Evolutionary conservation across 805 yeast species (phyloP).

Genomic region (Kockiozyma suomiensis): DNA sequence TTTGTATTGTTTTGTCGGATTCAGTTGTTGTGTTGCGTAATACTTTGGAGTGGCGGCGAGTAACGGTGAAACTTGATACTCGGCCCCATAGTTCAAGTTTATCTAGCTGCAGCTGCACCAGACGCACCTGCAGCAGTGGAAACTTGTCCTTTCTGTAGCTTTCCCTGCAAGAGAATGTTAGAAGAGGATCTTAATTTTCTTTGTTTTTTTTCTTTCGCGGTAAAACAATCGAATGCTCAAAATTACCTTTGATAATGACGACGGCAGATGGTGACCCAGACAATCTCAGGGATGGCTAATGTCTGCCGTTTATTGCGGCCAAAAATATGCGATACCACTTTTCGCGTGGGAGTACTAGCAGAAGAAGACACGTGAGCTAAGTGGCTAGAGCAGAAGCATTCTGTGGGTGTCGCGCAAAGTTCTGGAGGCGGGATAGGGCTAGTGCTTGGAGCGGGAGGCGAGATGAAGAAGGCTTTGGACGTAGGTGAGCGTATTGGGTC

Average conservation of each 20-base stretch:
- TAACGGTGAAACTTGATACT: constrained; percentile 20
- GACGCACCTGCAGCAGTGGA: constrained; percentile 27
- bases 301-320: constrained; percentile 35
- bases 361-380: neutral
- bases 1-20: neutral
- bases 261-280: constrained; percentile 31
- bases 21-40: neutral
- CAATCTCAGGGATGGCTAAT: constrained; percentile 25
- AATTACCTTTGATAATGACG: constrained; percentile 29
- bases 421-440: neutral
- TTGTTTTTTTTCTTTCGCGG: too few species aligned
- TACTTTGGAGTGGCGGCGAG: constrained; percentile 2
- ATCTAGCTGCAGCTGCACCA: constrained; percentile 29
- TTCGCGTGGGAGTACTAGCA: constrained; percentile 17
- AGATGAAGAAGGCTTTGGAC: neutral
- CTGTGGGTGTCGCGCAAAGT: neutral
- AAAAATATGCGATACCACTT: constrained; percentile 34
- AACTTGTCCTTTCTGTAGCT: constrained; percentile 27
- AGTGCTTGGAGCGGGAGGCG: neutral
- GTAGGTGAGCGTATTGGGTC: neutral
- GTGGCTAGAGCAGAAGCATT: constrained; percentile 1
- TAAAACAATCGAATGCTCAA: neutral
- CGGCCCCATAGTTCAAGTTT: constrained; percentile 30
- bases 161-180: constrained; percentile 16
- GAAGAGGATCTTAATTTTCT: too few species aligned